A percentile compares a stretch with the other conserved stretches of the same genome.
Evolutionary conservation across 1,139 yeast species (phyloP).

Genomic region (Candida dubliniensis): DNA sequence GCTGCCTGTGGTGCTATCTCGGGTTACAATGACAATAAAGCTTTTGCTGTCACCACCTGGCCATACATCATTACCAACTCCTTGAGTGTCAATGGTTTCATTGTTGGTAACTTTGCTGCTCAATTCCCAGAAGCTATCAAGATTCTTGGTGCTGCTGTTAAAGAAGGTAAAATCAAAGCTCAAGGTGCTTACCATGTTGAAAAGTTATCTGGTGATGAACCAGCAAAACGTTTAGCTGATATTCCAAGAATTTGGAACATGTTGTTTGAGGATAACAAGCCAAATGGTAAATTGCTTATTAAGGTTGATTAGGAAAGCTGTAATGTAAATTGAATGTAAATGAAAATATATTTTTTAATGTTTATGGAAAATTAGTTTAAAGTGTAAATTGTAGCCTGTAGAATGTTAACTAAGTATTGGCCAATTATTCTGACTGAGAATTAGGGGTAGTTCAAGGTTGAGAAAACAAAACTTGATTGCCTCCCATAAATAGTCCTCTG

Average conservation of each 20-base stretch:
- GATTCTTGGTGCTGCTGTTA: conserved; percentile 32
- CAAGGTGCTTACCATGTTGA: conserved; percentile 19
- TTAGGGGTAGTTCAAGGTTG: too few species aligned
- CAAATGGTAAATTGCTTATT: conserved; percentile 35
- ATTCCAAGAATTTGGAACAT: conserved; percentile 30
- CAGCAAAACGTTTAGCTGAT: conserved; percentile 19
- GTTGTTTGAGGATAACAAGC: conserved; percentile 32
- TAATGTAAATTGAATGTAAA: background rate
- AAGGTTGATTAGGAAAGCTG: conserved; percentile 17
- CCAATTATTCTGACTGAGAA: too few species aligned
- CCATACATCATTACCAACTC: conserved; percentile 46
- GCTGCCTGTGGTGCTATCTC: conserved; percentile 66
- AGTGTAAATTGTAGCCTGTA: too few species aligned
- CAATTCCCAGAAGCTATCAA: conserved; percentile 37
- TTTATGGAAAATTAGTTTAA: too few species aligned
- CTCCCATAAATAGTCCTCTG: too few species aligned
- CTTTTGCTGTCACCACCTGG: conserved; percentile 38
- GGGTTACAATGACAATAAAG: conserved; percentile 49
- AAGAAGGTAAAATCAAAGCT: conserved; percentile 42
- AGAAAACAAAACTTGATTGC: too few species aligned
- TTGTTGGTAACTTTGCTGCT: conserved; percentile 38
- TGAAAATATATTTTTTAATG: background rate
- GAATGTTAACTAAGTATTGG: too few species aligned
- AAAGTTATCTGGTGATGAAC: conserved; percentile 11
- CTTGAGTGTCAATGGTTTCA: conserved; percentile 49